Evolutionary conservation across 1,284 basidiomycete species (phyloP).

Genomic region (Leccinum cinnamomeum): DNA sequence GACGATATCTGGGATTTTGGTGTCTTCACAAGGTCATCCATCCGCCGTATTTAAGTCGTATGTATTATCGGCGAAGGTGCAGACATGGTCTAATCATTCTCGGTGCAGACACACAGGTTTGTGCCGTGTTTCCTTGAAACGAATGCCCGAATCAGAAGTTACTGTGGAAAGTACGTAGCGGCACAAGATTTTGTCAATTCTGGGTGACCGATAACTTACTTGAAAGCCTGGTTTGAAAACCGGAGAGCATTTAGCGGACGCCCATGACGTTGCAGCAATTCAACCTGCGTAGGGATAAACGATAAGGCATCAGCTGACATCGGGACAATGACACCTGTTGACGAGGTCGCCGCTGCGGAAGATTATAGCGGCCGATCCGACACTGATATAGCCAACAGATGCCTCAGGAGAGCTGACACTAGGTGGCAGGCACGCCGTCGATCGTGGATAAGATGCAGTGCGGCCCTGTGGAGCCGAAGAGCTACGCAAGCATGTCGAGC

Average conservation of each 20-base stretch:
- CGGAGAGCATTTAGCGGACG: slow-evolving; percentile 16
- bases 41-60: slow-evolving; percentile 27
- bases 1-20: neutral
- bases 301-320: slow-evolving; percentile 6
- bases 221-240: slow-evolving; percentile 29
- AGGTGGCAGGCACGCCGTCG: slow-evolving; percentile 5
- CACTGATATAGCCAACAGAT: neutral
- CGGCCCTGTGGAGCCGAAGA: neutral
- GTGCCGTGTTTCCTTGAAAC: slow-evolving; percentile 5
- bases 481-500: neutral
- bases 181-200: neutral
- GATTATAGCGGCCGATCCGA: slow-evolving; percentile 4
- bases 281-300: neutral
- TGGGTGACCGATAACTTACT: slow-evolving; percentile 16
- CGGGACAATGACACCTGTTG: slow-evolving; percentile 4
- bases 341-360: slow-evolving; percentile 1
- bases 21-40: neutral
- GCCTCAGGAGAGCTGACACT: neutral
- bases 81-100: neutral
- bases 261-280: slow-evolving; percentile 1
- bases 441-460: slow-evolving; percentile 6
- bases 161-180: neutral
- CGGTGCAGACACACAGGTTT: slow-evolving; percentile 7
- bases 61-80: slow-evolving; percentile 12
- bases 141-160: slow-evolving; percentile 3